Evolutionary conservation across 2,329 filamentous ascomycete species (phyloP).

Genomic region (Paracorniculantispora psalliotae): DNA sequence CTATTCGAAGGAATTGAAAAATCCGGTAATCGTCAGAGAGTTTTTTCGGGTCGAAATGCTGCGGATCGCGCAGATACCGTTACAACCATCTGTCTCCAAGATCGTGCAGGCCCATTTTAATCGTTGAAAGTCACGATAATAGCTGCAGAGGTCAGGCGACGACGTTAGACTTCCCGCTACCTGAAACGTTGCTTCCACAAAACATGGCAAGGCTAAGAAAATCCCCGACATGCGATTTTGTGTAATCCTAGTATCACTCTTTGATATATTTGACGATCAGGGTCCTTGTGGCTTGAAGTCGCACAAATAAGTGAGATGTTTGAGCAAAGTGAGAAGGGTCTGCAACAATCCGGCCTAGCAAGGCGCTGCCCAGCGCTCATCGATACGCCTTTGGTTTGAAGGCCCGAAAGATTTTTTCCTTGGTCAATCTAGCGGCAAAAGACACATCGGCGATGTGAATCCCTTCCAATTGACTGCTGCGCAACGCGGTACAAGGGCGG

Average conservation of each 20-base stretch:
- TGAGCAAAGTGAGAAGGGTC: not conserved
- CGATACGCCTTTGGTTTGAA: not conserved
- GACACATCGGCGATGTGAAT: not conserved
- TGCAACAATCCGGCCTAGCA: not conserved
- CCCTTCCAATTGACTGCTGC: not conserved
- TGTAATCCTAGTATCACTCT: not conserved
- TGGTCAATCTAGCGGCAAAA: not conserved
- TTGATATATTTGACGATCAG: not conserved
- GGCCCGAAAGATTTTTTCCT: not conserved
- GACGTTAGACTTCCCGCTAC: not conserved
- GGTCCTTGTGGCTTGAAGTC: not conserved
- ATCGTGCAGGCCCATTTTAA: constrained; percentile 12
- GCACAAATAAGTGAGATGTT: not conserved
- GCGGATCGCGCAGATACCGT: constrained; percentile 3
- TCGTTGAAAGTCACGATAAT: constrained; percentile 11
- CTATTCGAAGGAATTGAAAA: not conserved
- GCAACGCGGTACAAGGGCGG: not conserved
- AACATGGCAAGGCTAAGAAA: not conserved
- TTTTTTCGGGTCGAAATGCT: constrained; percentile 1
- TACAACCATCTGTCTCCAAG: constrained; percentile 11
- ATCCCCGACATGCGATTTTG: not conserved
- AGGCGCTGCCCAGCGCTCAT: not conserved
- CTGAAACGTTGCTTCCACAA: not conserved
- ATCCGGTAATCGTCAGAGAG: not conserved
- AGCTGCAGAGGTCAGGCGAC: constrained; percentile 5